Evolutionary conservation across 495 filamentous ascomycete genomes (phyloP).

Genomic region (Aspergillus incahuasiensis): DNA sequence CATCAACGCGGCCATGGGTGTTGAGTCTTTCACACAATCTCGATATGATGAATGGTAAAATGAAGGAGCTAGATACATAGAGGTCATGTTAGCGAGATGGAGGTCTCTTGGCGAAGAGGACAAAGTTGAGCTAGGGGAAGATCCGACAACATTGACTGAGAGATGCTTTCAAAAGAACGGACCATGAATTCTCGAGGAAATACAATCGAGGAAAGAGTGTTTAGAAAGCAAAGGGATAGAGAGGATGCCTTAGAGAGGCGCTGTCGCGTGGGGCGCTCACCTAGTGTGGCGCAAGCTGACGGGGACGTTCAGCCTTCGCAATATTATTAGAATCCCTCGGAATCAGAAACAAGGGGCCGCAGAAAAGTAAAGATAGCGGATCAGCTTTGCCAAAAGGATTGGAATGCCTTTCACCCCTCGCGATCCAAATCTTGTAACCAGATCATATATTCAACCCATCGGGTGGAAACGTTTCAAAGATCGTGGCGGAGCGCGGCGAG

Average conservation of each 20-base stretch:
- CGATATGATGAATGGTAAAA: conserved; percentile 42
- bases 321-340: conserved; percentile 22
- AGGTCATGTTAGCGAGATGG: conserved; percentile 61
- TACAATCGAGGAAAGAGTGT: neutral
- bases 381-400: conserved; percentile 17
- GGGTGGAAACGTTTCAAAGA: conserved; percentile 9
- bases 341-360: conserved; percentile 10
- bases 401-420: conserved; percentile 5
- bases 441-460: conserved; percentile 19
- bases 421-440: conserved; percentile 11
- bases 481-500: conserved; percentile 15
- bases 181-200: neutral
- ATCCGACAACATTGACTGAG: neutral
- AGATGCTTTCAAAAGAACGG: neutral
- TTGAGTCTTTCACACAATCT: conserved; percentile 32
- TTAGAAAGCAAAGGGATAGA: conserved; percentile 2
- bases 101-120: conserved; percentile 44
- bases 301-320: conserved; percentile 37
- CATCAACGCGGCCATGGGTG: conserved; percentile 48
- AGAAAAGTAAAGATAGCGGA: conserved; percentile 22
- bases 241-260: conserved; percentile 16
- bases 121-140: neutral
- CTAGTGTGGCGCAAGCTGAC: conserved; percentile 50
- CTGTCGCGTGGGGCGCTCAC: conserved; percentile 41
- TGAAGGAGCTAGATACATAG: conserved; percentile 56